phyloP scores from a whole-genome alignment of 805 yeast genomes.

The Pichia sporocuriosa region DNA sequence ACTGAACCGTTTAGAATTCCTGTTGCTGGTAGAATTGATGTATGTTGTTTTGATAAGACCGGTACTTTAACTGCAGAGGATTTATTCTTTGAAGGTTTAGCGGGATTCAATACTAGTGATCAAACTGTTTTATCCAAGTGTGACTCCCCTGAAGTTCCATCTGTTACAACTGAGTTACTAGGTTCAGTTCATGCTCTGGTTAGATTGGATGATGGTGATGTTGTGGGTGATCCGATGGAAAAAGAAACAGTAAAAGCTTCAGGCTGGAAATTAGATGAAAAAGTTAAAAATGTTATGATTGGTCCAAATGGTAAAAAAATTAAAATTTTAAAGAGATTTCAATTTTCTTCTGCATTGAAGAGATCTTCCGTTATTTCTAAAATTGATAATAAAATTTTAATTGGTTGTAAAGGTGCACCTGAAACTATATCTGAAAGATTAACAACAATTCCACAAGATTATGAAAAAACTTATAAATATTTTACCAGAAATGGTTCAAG shows the following conservation, averaged over 20 bases:
- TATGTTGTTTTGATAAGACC: constrained; percentile 97
- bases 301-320: constrained; percentile 39
- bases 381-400: constrained; percentile 47
- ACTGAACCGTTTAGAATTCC: constrained; percentile 99
- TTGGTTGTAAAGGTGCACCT: constrained; percentile 96
- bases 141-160: constrained; percentile 54
- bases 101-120: constrained; percentile 58
- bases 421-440: constrained; percentile 86
- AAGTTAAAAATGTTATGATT: constrained; percentile 57
- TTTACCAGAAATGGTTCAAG: constrained; percentile 95
- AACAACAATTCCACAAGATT: constrained; percentile 59
- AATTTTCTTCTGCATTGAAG: constrained; percentile 91
- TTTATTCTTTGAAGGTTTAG: constrained; percentile 91
- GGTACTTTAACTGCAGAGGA: constrained; percentile 98
- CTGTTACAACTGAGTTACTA: constrained; percentile 59
- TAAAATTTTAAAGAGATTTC: constrained; percentile 85
- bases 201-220: constrained; percentile 88
- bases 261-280: constrained; percentile 70
- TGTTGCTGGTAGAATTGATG: constrained; percentile 94
- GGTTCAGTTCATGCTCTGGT: constrained; percentile 98
- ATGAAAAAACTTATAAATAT: constrained; percentile 79
- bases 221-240: constrained; percentile 99
- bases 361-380: constrained; percentile 85
- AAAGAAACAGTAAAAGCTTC: constrained; percentile 88
- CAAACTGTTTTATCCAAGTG: constrained; percentile 48